phyloP scores from a whole-genome alignment of 2,329 filamentous ascomycete species.

The Microdochium paspali region DNA sequence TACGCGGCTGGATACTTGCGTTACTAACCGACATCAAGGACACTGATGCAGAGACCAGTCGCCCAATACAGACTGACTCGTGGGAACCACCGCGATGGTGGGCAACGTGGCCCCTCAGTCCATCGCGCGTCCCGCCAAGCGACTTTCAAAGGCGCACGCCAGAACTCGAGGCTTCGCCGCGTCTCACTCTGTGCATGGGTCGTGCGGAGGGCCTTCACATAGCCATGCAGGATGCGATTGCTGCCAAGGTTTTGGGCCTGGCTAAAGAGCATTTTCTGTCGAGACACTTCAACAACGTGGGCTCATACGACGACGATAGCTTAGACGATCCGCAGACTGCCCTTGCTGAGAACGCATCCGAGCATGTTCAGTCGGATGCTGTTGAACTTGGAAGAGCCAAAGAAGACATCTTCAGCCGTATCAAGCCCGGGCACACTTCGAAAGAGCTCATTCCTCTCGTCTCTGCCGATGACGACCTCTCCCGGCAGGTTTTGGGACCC shows the following conservation, averaged over 20 bases:
- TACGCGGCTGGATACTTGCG: background rate
- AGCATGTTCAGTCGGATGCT: too few species aligned
- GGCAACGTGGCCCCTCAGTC: slow-evolving; percentile 77
- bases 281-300: background rate
- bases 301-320: background rate
- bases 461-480: slow-evolving; percentile 62
- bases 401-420: too few species aligned
- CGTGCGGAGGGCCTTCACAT: slow-evolving; percentile 41
- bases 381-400: too few species aligned
- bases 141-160: slow-evolving; percentile 36
- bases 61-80: slow-evolving; percentile 13
- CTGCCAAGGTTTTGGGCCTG: slow-evolving; percentile 53
- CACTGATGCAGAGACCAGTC: slow-evolving; percentile 16
- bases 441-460: slow-evolving; percentile 38
- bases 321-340: background rate
- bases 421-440: background rate
- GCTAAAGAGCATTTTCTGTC: slow-evolving; percentile 46
- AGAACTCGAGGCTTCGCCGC: slow-evolving; percentile 33
- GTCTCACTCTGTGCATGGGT: slow-evolving; percentile 37
- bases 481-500: slow-evolving; percentile 55
- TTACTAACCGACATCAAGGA: slow-evolving; percentile 12
- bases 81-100: slow-evolving; percentile 53
- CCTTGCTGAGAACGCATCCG: too few species aligned
- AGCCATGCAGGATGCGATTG: slow-evolving; percentile 60
- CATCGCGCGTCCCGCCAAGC: slow-evolving; percentile 49